A percentile compares a stretch with the other conserved stretches of the same genome.
These are phyloP conservation scores for Smallanthus sonchifolius DNA, from an alignment of 129 eudicot genomes.

Conservation along the genomic window DNA sequence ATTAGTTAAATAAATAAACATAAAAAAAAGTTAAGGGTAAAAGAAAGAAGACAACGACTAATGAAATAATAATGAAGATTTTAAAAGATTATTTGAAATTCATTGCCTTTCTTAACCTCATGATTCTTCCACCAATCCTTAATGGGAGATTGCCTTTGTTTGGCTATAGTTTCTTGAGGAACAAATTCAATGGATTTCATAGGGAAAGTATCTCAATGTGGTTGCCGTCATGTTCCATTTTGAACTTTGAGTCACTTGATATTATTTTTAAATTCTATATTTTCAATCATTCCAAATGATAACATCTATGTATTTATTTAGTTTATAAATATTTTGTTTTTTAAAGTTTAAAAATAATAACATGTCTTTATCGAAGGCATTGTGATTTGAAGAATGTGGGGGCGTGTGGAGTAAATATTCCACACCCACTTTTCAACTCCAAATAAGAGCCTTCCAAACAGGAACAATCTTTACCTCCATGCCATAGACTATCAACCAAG, in stretches of 20 bases:
- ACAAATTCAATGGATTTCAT: not conserved
- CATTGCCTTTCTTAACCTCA: no score
- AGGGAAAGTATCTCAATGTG: not conserved
- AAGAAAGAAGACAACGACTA: not conserved
- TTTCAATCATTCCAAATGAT: not conserved
- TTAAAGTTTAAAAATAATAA: not conserved
- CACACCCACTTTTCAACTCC: constrained; percentile 22
- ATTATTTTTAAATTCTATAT: not conserved
- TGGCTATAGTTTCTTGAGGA: not conserved
- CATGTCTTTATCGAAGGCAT: not conserved
- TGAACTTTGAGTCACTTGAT: not conserved
- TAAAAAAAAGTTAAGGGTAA: not conserved
- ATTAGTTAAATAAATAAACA: not conserved
- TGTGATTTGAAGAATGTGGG: not conserved
- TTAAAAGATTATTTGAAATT: no score
- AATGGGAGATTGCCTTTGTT: no score
- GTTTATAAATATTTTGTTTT: not conserved
- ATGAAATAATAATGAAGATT: not conserved
- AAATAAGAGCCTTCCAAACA: constrained; percentile 23
- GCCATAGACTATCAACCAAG: constrained; percentile 10
- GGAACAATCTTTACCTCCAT: constrained; percentile 9
- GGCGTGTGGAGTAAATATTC: constrained; percentile 24
- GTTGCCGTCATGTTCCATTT: not conserved
- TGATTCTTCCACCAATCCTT: no score
- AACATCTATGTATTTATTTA: not conserved